These are phyloP conservation scores for Globomyces sp. DNA, from an alignment of 371 early-diverging fungal species.

Conservation along the genomic window DNA sequence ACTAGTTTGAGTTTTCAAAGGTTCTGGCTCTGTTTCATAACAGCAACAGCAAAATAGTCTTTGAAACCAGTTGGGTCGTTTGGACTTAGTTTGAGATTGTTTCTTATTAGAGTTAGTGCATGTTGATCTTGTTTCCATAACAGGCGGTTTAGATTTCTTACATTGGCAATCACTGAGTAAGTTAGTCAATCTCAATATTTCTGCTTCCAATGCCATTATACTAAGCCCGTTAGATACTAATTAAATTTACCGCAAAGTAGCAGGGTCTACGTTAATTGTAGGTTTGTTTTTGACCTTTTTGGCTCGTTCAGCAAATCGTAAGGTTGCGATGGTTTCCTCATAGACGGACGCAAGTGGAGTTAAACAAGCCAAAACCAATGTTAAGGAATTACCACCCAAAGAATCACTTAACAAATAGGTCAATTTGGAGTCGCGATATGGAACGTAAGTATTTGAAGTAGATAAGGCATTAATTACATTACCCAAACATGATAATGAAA, in stretches of 20 bases:
- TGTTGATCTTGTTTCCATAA: too few species aligned
- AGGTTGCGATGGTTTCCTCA: constrained; percentile 32
- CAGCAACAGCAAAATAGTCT: too few species aligned
- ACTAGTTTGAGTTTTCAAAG: too few species aligned
- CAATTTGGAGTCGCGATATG: constrained; percentile 78
- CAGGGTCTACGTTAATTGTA: constrained; percentile 34
- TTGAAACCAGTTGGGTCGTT: too few species aligned
- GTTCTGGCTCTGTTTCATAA: too few species aligned
- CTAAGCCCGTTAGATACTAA: neutral
- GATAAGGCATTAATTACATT: constrained; percentile 59
- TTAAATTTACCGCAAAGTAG: constrained; percentile 22
- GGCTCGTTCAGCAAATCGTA: constrained; percentile 43
- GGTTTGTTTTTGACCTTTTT: constrained; percentile 37
- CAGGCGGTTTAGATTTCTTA: neutral
- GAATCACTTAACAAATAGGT: constrained; percentile 94
- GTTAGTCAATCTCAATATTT: constrained; percentile 54
- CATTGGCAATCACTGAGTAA: constrained; percentile 1
- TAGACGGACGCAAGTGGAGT: constrained; percentile 23
- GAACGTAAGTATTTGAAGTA: constrained; percentile 29
- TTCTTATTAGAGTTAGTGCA: too few species aligned
- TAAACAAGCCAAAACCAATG: constrained; percentile 38
- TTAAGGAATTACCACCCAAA: constrained; percentile 79
- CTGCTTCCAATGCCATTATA: constrained; percentile 15
- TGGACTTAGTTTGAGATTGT: too few species aligned
- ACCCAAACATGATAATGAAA: constrained; percentile 51